These are phyloP conservation scores for Mycena kentingensis DNA, from an alignment of 768 basidiomycete species.

Conservation along the genomic window DNA sequence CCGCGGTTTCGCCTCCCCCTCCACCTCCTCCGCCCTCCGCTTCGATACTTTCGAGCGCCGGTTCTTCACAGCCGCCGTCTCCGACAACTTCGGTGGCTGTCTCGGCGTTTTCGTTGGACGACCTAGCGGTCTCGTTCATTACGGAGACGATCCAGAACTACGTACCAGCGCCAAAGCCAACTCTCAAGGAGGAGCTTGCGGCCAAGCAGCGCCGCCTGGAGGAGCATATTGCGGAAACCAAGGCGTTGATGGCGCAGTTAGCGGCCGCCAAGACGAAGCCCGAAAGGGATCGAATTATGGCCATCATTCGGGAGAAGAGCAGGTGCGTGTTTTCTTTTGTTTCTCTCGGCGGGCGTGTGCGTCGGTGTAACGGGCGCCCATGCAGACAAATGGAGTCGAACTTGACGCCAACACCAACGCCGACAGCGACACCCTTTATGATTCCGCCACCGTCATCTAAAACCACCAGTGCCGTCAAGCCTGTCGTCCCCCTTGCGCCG, in stretches of 20 bases:
- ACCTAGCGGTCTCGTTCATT: slow-evolving; percentile 60
- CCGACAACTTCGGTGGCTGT: background rate
- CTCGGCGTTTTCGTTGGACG: slow-evolving; percentile 44
- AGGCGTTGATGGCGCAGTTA: slow-evolving; percentile 50
- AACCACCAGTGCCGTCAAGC: slow-evolving; percentile 7
- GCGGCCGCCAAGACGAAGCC: slow-evolving; percentile 48
- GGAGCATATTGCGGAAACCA: slow-evolving; percentile 54
- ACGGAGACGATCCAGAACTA: slow-evolving; percentile 54
- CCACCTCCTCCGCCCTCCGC: background rate
- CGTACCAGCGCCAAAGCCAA: slow-evolving; percentile 26
- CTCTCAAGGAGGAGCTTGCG: slow-evolving; percentile 37
- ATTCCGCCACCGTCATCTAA: background rate
- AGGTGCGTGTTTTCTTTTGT: slow-evolving; percentile 46
- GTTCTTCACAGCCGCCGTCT: background rate
- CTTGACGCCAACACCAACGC: background rate
- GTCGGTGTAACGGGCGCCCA: no score
- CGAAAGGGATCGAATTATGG: slow-evolving; percentile 51
- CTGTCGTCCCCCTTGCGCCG: slow-evolving; percentile 17
- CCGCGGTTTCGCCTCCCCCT: slow-evolving; percentile 6
- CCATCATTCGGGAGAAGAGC: slow-evolving; percentile 49
- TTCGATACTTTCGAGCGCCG: background rate
- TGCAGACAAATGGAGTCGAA: slow-evolving; percentile 39
- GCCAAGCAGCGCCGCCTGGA: slow-evolving; percentile 51
- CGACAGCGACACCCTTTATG: no score
- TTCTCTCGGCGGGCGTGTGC: slow-evolving; percentile 9